Evolutionary conservation across 805 yeast genomes (phyloP), one percentile per base, ranked within the genome.

Genomic region (Candida sphagnicola): DNA sequence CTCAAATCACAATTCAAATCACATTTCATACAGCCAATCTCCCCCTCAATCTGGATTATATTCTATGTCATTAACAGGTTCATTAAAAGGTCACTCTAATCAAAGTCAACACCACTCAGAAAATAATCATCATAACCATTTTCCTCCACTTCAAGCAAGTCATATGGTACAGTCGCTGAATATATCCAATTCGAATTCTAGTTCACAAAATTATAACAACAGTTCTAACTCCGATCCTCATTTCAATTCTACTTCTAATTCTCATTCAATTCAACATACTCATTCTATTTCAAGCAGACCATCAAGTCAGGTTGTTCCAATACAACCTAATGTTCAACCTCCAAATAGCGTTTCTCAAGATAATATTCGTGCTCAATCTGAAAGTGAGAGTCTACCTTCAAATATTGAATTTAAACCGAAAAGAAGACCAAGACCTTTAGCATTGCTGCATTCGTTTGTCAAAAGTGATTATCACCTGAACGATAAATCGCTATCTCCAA

Each of bases 361-460:
- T 6, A 15, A 15, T 12, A 29, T 12, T 16, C 8, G 16, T 16
- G 5, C 15, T 11, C 18, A 29, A n/a, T n/a, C n/a, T n/a, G n/a
- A n/a, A n/a, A n/a, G n/a, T n/a, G n/a, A n/a, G n/a, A n/a, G n/a
- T n/a, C n/a, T n/a, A n/a, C 28, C 44, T 14, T 33, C 26, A 12
- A 24, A 23, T 31, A 50, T 51, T 38, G 50, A 55, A 24, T 62
- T 56, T 45, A 67, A 63, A 43, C 69, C 69, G 5, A 65, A 62
- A 41, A 48, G 65, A 37, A 56, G 74, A 39, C 72, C 72, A 12
- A 45, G 61, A 29, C 74, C 72, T 4, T 50, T 67, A 33, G 42
- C 66, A 11, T 57, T 67, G 32, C 62, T 51, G 43, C 65, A 61
- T 40, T 57, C 68, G 14, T 54, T 52, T 42, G 40, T 31, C 8